phyloP scores from a whole-genome alignment of 2,329 filamentous ascomycete species.

The Boeremia lycopersici region DNA sequence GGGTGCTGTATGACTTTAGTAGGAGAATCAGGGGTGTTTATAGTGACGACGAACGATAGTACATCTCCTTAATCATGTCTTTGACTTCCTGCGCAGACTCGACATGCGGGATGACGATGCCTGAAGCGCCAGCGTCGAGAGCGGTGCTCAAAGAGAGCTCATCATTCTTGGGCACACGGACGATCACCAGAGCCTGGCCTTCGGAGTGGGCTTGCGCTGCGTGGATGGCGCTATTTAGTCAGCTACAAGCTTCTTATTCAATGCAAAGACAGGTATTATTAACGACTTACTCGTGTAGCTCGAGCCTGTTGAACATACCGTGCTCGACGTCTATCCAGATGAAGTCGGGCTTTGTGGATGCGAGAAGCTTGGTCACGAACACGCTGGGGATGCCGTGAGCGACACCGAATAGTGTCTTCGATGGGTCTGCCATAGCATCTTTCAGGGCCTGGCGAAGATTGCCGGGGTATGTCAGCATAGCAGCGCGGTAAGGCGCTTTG shows the following conservation, averaged over 20 bases:
- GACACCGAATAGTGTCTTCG: constrained; percentile 34
- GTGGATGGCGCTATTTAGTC: constrained; percentile 27
- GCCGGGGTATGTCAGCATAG: constrained; percentile 30
- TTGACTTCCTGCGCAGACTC: constrained; percentile 34
- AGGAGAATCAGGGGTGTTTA: too few relatives aligned
- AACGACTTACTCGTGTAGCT: constrained; percentile 31
- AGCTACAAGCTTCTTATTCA: background rate
- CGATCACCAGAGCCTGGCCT: constrained; percentile 29
- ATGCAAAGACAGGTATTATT: background rate
- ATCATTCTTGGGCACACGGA: constrained; percentile 34
- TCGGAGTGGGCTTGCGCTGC: constrained; percentile 36
- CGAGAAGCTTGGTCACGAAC: constrained; percentile 36
- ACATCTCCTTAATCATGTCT: constrained; percentile 31
- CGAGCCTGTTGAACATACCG: constrained; percentile 35
- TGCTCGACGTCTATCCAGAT: constrained; percentile 39
- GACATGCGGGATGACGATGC: constrained; percentile 31
- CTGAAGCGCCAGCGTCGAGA: constrained; percentile 32
- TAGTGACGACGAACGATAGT: constrained; percentile 17
- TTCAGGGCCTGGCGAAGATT: constrained; percentile 30
- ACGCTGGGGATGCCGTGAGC: constrained; percentile 34
- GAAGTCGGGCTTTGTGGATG: constrained; percentile 35
- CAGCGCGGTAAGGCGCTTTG: constrained; percentile 28
- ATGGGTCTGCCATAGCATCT: constrained; percentile 29
- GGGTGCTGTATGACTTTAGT: constrained; percentile 7
- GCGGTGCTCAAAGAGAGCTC: constrained; percentile 31